Evolutionary conservation across 1,139 yeast genomes (phyloP).

Genomic region (Pichia sp.): DNA sequence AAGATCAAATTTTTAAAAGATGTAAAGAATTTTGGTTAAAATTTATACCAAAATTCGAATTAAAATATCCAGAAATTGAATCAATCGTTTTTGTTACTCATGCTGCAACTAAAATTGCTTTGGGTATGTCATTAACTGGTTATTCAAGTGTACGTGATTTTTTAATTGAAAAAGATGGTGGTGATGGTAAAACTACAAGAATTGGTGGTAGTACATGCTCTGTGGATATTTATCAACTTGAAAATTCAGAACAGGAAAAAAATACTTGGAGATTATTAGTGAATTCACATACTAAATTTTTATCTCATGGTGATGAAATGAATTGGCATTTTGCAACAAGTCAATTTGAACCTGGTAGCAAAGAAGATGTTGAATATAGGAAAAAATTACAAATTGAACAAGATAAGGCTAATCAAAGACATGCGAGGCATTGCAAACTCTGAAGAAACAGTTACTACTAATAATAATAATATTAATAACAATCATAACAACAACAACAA

Average conservation of each 20-base stretch:
- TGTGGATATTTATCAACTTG: conserved; percentile 41
- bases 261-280: conserved; percentile 38
- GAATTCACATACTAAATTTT: conserved; percentile 48
- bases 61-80: conserved; percentile 39
- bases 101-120: conserved; percentile 57
- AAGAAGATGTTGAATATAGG: conserved; percentile 50
- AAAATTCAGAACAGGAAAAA: conserved; percentile 7
- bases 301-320: conserved; percentile 52
- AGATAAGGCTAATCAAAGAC: conserved; percentile 11
- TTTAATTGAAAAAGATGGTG: conserved; percentile 32
- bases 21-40: conserved; percentile 39
- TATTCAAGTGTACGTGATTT: conserved; percentile 36
- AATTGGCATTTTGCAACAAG: conserved; percentile 48
- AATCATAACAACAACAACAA: too few species aligned
- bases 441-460: conserved; percentile 14
- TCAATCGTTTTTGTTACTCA: conserved; percentile 46
- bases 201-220: conserved; percentile 55
- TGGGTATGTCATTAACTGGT: conserved; percentile 48
- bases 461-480: too few species aligned
- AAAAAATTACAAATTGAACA: conserved; percentile 16
- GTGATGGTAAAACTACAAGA: conserved; percentile 42
- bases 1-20: conserved; percentile 41
- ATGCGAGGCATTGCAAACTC: conserved; percentile 19
- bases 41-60: conserved; percentile 43
- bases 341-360: conserved; percentile 54